phyloP scores from a whole-genome alignment of 2,329 filamentous ascomycete species.

The Cercospora beticola region DNA sequence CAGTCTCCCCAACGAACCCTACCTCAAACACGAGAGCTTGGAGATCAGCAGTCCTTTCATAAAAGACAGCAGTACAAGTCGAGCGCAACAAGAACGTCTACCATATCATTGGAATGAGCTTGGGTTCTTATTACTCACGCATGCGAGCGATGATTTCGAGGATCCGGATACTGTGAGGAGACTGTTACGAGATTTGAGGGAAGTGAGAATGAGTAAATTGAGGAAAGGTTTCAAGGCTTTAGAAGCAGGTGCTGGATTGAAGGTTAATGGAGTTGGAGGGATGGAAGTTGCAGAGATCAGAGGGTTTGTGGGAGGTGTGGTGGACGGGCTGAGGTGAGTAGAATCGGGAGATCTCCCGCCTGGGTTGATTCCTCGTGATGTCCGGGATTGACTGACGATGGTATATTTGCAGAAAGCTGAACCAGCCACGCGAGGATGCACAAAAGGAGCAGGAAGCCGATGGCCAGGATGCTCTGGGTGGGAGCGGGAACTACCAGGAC shows the following conservation, averaged over 20 bases:
- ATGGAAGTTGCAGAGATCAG: constrained; percentile 90
- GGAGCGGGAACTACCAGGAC: constrained; percentile 51
- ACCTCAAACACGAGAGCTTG: constrained; percentile 30
- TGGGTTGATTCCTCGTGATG: no score
- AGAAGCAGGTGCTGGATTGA: constrained; percentile 69
- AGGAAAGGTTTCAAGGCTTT: constrained; percentile 70
- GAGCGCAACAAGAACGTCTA: constrained; percentile 66
- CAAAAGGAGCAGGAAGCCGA: constrained; percentile 75
- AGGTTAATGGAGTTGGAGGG: constrained; percentile 78
- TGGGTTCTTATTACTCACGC: constrained; percentile 80
- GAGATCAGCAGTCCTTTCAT: constrained; percentile 68
- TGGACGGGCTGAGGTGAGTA: constrained; percentile 72
- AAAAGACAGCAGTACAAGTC: constrained; percentile 65
- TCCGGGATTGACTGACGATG: no score
- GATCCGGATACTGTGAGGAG: constrained; percentile 71
- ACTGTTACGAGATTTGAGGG: constrained; percentile 75
- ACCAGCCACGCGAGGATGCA: constrained; percentile 74
- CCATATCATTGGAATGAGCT: constrained; percentile 97
- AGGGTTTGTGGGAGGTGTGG: constrained; percentile 78
- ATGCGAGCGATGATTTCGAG: constrained; percentile 78
- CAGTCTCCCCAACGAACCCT: constrained; percentile 28
- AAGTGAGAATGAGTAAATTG: constrained; percentile 88
- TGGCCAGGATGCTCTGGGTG: constrained; percentile 53
- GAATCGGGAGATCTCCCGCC: no score
- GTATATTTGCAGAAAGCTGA: constrained; percentile 70